These are phyloP conservation scores for Antitrichia curtipendula DNA, from an alignment of 225 moss, liverwort and hornwort species.

Conservation along the genomic window DNA sequence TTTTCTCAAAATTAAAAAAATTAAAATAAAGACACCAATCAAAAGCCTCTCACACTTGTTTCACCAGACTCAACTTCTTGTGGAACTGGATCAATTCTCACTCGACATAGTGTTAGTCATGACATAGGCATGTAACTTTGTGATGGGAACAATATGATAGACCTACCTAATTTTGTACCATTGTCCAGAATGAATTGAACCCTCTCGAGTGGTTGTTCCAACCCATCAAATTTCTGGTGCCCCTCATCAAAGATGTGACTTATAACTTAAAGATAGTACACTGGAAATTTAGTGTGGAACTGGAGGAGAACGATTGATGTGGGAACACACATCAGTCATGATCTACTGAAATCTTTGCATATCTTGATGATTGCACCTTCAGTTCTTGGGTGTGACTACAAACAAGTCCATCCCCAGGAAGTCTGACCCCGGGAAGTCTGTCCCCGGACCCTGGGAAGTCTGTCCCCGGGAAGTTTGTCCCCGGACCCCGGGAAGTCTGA, in stretches of 20 bases:
- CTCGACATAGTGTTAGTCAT: too few species aligned
- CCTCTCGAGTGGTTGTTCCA: not conserved
- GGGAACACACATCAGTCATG: not conserved
- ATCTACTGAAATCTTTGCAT: not conserved
- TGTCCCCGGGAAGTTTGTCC: not conserved
- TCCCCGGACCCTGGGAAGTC: not conserved
- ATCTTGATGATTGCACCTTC: slow-evolving; percentile 15
- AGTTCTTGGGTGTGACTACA: not conserved
- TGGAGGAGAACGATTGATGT: not conserved
- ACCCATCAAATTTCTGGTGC: not conserved
- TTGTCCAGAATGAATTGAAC: not conserved
- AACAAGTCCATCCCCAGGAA: not conserved
- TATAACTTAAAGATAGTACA: not conserved
- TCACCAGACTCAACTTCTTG: too few species aligned
- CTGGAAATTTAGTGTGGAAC: not conserved
- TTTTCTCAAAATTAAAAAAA: too few species aligned
- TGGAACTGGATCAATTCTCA: too few species aligned
- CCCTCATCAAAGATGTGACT: too few species aligned
- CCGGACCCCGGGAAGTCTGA: not conserved
- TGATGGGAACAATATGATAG: not conserved
- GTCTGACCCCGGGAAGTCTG: not conserved
- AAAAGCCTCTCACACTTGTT: too few species aligned
- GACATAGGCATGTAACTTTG: not conserved
- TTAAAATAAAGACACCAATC: too few species aligned
- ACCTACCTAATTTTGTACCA: not conserved